Evolutionary conservation across 208 protist genomes (phyloP), one percentile per base, ranked within the genome.

Genomic region (Angomonas deanei): DNA sequence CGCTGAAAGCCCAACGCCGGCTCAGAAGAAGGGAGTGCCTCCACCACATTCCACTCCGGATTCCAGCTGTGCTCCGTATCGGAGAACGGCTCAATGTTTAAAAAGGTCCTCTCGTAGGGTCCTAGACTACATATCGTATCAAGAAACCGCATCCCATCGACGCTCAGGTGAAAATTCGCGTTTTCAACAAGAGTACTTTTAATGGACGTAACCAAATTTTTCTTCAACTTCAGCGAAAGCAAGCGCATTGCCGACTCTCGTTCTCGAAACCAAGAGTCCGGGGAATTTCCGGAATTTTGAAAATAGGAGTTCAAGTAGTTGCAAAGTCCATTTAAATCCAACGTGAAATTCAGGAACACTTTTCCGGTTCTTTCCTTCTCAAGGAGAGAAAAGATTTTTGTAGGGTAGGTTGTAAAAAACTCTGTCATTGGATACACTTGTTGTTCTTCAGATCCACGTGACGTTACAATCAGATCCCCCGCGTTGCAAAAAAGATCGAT

Each of bases 31-130:
- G n/a, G n/a, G n/a, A 61, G 71, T 27, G 88, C 85, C 71, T 94
- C 88, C 26, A 92, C 85, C 13, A 91, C 61, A 70, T 94, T 94
- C 84, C 84, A 92, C 61, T 88, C 74, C 21, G 80, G 76, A 28
- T 92, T 78, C 88, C 88, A 94, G 50, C 73, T 55, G 3, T 80
- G 71, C 54, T 69, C 67, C 2, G 72, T 67, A 0, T 72, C 70
- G 49, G 76, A 69, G 58, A 78, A 94, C 58, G 68, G 71, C 26
- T 80, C 76, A 31, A 92, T 56, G 49, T 61, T 53, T 28, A 94
- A 66, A 4, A 69, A 59, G 10, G 88, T 94, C 2, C 68, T 58
- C 23, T 87, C 68, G 64, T 92, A 94, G 0, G 85, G 78, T 3
- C 85, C 85, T 24, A 88, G 61, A 0, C 74, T 62, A 63, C 88